Base-by-base conservation (phyloP, 306 rosid genomes). In the Abrus pulchellus region DNA sequence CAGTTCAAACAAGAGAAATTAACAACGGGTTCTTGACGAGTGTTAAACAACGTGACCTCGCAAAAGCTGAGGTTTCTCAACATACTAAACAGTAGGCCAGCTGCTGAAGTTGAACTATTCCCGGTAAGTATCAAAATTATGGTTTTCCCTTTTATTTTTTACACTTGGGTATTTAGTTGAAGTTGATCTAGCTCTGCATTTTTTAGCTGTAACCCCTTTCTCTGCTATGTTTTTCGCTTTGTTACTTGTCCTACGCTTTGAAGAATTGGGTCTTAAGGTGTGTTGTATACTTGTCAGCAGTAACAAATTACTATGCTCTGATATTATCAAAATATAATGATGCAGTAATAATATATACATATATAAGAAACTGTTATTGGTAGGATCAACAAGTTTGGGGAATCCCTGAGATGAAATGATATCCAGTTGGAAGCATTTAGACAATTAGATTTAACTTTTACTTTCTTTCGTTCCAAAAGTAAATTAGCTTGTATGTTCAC, bases 41-140 rank as follows among this genome's bases (percentile, higher is more conserved):
- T 73, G 84, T 87, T 78, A 88, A 75, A 72, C 75, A 29, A 34
- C 87, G 77, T 79, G 89, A 87, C 68, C 90, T 94, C 34, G 92
- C 94, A 10, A 85, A 91, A 85, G 91, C 93, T 55, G 97, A 89
- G 87, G 36, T 94, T 20, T 78, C 88, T 94, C 64, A 94, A 94
- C 74, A 84, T 94, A 71, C 10, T 92, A 68, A 90, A 94, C 85
- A 61, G 65, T 27, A 88, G 94, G 80, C 94, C 97, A 10, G 53
- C 85, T 62, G 27, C 82, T 12, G 56, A 54, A 0, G 94, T 90
- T 66, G 94, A 80, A 80, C 34, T 89, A 53, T 90, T 28, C 64
- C 80, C 90, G 28, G 97, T 92, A 79, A 83, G 77, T 41, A 33
- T 69, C 20, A 47, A 53, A 66, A 69, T 41, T 38, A 48, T 38